Base-by-base conservation (phyloP, 352 stramenopile species). In the Phytopythium kandeliae region DNA sequence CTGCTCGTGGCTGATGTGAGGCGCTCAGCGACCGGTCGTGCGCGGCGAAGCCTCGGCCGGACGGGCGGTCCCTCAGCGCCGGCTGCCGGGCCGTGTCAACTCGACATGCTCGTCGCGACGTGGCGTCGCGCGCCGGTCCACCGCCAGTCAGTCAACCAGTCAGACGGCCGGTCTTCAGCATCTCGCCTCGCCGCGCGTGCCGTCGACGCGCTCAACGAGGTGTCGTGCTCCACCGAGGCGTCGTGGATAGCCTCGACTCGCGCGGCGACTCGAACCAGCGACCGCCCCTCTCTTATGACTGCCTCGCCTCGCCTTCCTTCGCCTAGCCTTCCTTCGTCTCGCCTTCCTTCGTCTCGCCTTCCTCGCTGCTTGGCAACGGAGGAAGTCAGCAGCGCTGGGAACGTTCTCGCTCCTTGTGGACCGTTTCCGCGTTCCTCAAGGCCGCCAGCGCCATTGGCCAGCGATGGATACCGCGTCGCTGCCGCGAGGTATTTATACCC, bases 401-500 rank as follows among this genome's bases (percentile, higher is more conserved):
- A 45, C 21, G 21, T 45, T 45, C 38, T 45, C 38, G 10, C 9
- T 30, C 38, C 2, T 10, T 8, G n/a, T n/a, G 7, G 16, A 6
- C 2, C 37, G n/a, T 25, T 26, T 21, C 38, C 38, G 9, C 38
- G 38, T 45, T 45, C 38, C 38, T 11, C 38, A 12, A 45, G 24
- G 38, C 38, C 38, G 4, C 11, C 4, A 19, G 38, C 13, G 38
- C 38, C 10, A 45, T 45, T 45, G 38, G 38, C 21, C 11, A 26
- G 37, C 19, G n/a, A 1, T 8, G 37, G 37, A 43, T 43, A n/a
- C 11, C 21, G n/a, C 19, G 38, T 22, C 35, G 35, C 19, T 9
- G 21, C n/a, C n/a, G n/a, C n/a, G n/a, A n/a, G 24, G 19, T 45
- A 45, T 45, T 45, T 45, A 45, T 45, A 45, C 21, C 38, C n/a